Evolutionary conservation across 2,329 filamentous ascomycete species (phyloP).

Genomic region (Aschersonia sp.): DNA sequence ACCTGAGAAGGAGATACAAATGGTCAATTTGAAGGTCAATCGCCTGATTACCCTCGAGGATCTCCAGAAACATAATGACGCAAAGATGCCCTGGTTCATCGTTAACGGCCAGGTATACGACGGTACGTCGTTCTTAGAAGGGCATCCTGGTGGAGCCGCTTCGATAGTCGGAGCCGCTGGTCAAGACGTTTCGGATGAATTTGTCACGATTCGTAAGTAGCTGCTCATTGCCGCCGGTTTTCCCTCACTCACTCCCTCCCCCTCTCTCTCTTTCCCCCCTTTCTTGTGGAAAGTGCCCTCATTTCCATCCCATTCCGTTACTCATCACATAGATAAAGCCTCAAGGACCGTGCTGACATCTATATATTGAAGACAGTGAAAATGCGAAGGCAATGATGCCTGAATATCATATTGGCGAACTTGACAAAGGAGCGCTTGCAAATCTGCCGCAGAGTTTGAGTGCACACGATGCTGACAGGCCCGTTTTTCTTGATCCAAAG

Average conservation of each 20-base stretch:
- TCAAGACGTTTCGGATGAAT: slow-evolving; percentile 73
- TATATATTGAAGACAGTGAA: slow-evolving; percentile 55
- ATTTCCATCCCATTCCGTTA: no score
- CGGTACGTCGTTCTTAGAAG: slow-evolving; percentile 65
- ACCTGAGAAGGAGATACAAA: slow-evolving; percentile 51
- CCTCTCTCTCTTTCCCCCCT: no score
- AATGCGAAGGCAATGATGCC: slow-evolving; percentile 86
- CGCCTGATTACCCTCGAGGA: slow-evolving; percentile 56
- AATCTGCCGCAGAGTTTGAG: slow-evolving; percentile 31
- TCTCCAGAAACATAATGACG: slow-evolving; percentile 50
- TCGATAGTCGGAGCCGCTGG: slow-evolving; percentile 76
- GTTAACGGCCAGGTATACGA: slow-evolving; percentile 82
- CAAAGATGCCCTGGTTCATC: slow-evolving; percentile 69
- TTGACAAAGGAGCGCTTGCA: slow-evolving; percentile 43
- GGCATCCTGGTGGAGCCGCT: slow-evolving; percentile 72
- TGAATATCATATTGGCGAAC: slow-evolving; percentile 67
- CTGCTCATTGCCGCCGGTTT: no score
- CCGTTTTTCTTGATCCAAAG: slow-evolving; percentile 57
- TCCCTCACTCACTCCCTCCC: no score
- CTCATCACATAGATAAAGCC: neutral
- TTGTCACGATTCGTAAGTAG: slow-evolving; percentile 73
- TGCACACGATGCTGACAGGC: slow-evolving; percentile 25
- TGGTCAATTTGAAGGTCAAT: slow-evolving; percentile 56
- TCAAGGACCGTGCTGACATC: slow-evolving; percentile 9
- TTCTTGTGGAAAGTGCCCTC: no score